phyloP scores from a whole-genome alignment of 2,329 filamentous ascomycete species.

The Botrytis pseudocinerea region DNA sequence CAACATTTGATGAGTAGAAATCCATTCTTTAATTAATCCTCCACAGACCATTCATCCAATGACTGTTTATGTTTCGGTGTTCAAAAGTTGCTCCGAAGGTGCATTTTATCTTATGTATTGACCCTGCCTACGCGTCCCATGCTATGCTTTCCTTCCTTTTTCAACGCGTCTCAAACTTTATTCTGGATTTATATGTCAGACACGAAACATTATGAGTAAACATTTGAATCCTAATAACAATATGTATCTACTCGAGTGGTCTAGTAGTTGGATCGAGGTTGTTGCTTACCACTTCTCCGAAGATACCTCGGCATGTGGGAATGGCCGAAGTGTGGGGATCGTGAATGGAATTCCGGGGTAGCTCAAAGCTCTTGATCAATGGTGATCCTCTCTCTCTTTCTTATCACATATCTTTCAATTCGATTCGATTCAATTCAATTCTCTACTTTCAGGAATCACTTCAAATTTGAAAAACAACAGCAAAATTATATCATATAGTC shows the following conservation, averaged over 20 bases:
- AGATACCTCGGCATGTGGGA: slow-evolving; percentile 21
- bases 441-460: neutral
- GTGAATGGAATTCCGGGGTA: slow-evolving; percentile 21
- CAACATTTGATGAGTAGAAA: neutral
- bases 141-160: neutral
- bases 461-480: neutral
- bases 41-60: neutral
- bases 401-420: slow-evolving; percentile 2
- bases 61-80: neutral
- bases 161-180: neutral
- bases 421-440: slow-evolving; percentile 1
- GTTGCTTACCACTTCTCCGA: neutral
- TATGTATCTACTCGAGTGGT: neutral
- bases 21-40: neutral
- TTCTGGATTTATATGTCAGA: neutral
- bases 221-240: neutral
- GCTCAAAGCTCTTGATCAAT: slow-evolving; percentile 39
- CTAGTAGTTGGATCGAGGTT: neutral
- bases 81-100: neutral
- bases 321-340: slow-evolving; percentile 19
- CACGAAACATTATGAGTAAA: neutral
- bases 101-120: neutral
- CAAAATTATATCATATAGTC: neutral
- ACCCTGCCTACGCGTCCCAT: neutral
- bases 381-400: neutral